A percentile compares a stretch with the other conserved stretches of the same genome.
These are phyloP conservation scores for Phytophthora pisi DNA, from an alignment of 352 stramenopile genomes.

Conservation along the genomic window DNA sequence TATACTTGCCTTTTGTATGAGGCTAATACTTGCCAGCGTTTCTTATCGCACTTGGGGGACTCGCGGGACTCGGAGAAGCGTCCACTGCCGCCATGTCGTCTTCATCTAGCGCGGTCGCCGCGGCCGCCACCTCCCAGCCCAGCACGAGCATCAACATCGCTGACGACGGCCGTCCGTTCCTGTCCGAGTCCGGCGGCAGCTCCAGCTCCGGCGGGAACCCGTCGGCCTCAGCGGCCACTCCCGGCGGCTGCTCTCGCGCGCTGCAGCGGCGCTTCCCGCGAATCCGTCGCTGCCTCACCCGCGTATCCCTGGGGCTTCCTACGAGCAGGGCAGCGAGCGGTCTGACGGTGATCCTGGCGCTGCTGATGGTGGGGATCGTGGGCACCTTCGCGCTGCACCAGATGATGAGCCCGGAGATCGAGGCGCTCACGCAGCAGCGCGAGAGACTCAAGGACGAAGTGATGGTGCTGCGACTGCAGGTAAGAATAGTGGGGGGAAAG, in stretches of 20 bases:
- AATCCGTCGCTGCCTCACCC: slow-evolving; percentile 27
- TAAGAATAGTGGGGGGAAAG: slow-evolving; percentile 7
- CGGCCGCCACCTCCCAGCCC: slow-evolving; percentile 9
- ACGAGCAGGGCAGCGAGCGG: slow-evolving; percentile 37
- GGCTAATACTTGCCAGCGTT: slow-evolving; percentile 3
- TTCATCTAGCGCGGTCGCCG: slow-evolving; percentile 3
- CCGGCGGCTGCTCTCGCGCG: slow-evolving; percentile 24
- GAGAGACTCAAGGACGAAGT: slow-evolving; percentile 61
- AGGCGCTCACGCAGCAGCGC: slow-evolving; percentile 65
- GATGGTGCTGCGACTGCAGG: slow-evolving; percentile 52
- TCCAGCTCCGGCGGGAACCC: slow-evolving; percentile 13
- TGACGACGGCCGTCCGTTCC: slow-evolving; percentile 27
- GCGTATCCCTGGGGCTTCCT: slow-evolving; percentile 42
- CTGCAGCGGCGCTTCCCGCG: slow-evolving; percentile 34
- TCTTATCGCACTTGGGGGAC: slow-evolving; percentile 7
- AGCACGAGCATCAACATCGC: slow-evolving; percentile 36
- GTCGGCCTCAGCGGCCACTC: slow-evolving; percentile 11
- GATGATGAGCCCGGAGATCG: slow-evolving; percentile 79
- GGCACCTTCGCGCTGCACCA: slow-evolving; percentile 77
- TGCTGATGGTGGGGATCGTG: slow-evolving; percentile 64
- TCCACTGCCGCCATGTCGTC: slow-evolving; percentile 10
- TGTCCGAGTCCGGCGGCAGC: slow-evolving; percentile 19
- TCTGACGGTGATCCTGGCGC: slow-evolving; percentile 52
- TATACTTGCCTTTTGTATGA: slow-evolving; percentile 19
- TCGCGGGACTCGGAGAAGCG: background rate